Evolutionary conservation across 768 basidiomycete species (phyloP), one percentile per base, ranked within the genome.

Genomic region (Lentinula sp.): DNA sequence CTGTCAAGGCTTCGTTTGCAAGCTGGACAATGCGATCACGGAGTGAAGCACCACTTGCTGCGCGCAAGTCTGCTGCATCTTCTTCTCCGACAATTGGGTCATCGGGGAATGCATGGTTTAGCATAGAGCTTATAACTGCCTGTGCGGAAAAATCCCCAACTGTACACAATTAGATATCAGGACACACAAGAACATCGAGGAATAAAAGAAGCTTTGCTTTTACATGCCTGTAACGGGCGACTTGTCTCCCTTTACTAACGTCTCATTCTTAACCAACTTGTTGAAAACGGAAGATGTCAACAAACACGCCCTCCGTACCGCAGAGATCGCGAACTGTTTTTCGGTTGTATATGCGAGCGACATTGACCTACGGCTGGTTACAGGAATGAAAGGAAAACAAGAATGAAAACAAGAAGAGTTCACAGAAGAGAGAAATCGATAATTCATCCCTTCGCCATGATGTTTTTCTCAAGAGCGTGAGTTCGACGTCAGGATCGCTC

Each of bases 41-140:
- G 56, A 95, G 73, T 0, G 65, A 67, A 8, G 63, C 66, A 2
- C 76, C 76, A 7, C 75, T 74, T 46, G 79, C 81, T 1, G 68
- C 71, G 6, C 90, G 83, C 18, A 98, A 74, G 57, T 93, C 91
- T 0, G 84, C 77, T 0, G 96, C 88, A 71, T 97, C 93, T 73
- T 99, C 96, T 73, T 99, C 97, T 36, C 95, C 97, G 42, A 98
- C 88, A 69, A 98, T 92, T 8, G 83, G 83, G 73, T 98, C 95
- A 0, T 79, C 66, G 0, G 95, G 96, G 74, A 97, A 98, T 0
- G 87, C 85, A 12, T 77, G 76, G 15, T 73, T 70, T 39, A 99
- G 82, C 68, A 98, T 88, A 7, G 87, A 80, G 62, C 89, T 90
- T 67, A 99, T 87, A 45, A 98, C 85, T 0, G 95, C 93, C 70